Evolutionary conservation across 164 flowering plant genomes (phyloP), one percentile per base, ranked within the genome.

Genomic region (Vitis rupestris): DNA sequence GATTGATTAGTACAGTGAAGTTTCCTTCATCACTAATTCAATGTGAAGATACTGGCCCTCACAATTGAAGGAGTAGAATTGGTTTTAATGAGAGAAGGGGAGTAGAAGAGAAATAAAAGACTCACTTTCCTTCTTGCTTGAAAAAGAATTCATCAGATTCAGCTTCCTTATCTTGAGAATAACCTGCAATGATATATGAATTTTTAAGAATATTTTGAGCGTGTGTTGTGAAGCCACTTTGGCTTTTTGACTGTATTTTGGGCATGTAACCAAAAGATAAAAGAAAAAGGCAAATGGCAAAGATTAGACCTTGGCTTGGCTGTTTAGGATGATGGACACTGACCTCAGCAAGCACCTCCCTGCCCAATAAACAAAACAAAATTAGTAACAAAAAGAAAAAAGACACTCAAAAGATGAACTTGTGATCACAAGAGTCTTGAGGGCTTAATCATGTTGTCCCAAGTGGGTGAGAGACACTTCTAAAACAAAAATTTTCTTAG

Each of bases 61-160:
- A 37, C 44, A 37, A 37, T 37, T 37, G 44, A 37, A 6, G 44
- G 7, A 37, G 44, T 6, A 37, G 44, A 6, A 37, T 37, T 37
- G 44, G 44, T 37, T 37, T 37, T 37, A 37, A 23, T 23, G 27
- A 23, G 27, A 23, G 27, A 23, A 23, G 27, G 53, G 8, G 27
- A 64, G 12, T 13, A 14, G 19, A 61, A 31, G 13, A 7, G 27
- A 11, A 4, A 57, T 19, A 23, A 29, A 49, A 37, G 15, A 75
- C 88, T 59, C 83, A 94, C 98, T 81, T 69, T 88, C 88, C 64
- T 85, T 82, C 69, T 78, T 81, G 69, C 82, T 81, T 63, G 44
- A 37, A 37, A 37, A 37, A 37, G 44, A 4, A 4, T 79, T 82
- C 64, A 90, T 58, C 51, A 83, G 12, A 55, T 73, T 85, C 67